Evolutionary conservation across 208 protist species (phyloP).

Genomic region (Crithidia acanthocephali): DNA sequence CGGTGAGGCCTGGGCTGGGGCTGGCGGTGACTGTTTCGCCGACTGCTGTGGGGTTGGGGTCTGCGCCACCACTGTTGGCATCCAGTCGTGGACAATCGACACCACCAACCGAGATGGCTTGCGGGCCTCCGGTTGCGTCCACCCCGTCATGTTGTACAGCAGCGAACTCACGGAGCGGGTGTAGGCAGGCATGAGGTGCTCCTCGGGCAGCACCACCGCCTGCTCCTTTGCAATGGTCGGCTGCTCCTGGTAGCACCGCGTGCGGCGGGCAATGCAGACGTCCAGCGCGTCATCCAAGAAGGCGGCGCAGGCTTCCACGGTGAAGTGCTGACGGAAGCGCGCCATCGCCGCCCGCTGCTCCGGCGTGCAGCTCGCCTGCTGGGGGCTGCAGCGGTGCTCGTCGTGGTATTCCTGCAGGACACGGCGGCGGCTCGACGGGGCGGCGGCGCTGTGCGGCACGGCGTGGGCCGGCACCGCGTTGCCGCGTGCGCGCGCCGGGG

Average conservation of each 20-base stretch:
- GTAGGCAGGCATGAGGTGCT: conserved; percentile 44
- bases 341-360: conserved; percentile 26
- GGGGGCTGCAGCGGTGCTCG: conserved; percentile 2
- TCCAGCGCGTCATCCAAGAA: conserved; percentile 57
- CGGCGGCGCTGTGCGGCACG: conserved; percentile 8
- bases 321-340: conserved; percentile 41
- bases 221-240: conserved; percentile 34
- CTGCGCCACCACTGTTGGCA: conserved; percentile 28
- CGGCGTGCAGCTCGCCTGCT: conserved; percentile 3
- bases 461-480: conserved; percentile 6
- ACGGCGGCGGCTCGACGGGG: conserved; percentile 1
- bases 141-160: conserved; percentile 53
- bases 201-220: conserved; percentile 42
- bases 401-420: conserved; percentile 3
- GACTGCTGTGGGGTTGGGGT: conserved; percentile 5
- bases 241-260: conserved; percentile 46
- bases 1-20: background rate
- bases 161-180: conserved; percentile 44
- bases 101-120: conserved; percentile 36
- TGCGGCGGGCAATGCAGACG: conserved; percentile 40
- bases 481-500: background rate
- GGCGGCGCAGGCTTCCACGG: conserved; percentile 44
- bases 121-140: conserved; percentile 49
- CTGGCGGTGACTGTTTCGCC: background rate
- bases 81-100: conserved; percentile 27